Base-by-base conservation (phyloP, 2,329 filamentous ascomycete genomes). In the Verticillium nonalfalfae region DNA sequence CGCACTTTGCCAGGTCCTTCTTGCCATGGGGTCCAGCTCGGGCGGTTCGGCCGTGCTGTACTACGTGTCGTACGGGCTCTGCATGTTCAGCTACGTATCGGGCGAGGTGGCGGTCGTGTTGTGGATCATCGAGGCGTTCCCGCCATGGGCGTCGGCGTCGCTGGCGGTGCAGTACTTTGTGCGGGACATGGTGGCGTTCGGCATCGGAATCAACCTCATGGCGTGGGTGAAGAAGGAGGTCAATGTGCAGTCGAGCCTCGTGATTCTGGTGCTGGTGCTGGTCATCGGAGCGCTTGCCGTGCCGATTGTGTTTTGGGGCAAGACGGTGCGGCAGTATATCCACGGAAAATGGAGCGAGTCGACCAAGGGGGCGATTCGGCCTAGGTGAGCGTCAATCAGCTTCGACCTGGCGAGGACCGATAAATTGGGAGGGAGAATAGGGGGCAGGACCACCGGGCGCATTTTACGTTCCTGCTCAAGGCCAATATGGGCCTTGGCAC, bases 71-170 rank as follows among this genome's bases (percentile, higher is more conserved):
- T 58, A 31, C 21, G 56, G 56, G 11, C 56, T 69, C 60, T 69
- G 66, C 56, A 18, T 62, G 11, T 68, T 70, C 59, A 66, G 64
- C 39, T 67, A 61, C 60, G 61, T 59, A 5, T 62, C 64, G 21
- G 65, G 59, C 38, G 62, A 61, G 57, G 66, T 70, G n/a, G 67
- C 67, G 13, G 66, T 65, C 34, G 66, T 67, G 13, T 64, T 70
- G 26, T 70, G 68, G 68, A 62, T 69, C 11, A 67, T 67, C 26
- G 68, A 69, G 56, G 67, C 67, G 1, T 68, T 70, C 40, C 68
- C 68, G n/a, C 66, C 64, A 31, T 69, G 68, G 67, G 68, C 68
- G 6, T 65, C 68, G 2, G 66, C 68, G 10, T 58, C 56, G 18
- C 56, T 58, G n/a, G 56, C 34, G 10, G 56, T 58, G 18, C 56